Evolutionary conservation across 116 monocot genomes (phyloP), one percentile per base, ranked within the genome.

Genomic region (Iris pallida): DNA sequence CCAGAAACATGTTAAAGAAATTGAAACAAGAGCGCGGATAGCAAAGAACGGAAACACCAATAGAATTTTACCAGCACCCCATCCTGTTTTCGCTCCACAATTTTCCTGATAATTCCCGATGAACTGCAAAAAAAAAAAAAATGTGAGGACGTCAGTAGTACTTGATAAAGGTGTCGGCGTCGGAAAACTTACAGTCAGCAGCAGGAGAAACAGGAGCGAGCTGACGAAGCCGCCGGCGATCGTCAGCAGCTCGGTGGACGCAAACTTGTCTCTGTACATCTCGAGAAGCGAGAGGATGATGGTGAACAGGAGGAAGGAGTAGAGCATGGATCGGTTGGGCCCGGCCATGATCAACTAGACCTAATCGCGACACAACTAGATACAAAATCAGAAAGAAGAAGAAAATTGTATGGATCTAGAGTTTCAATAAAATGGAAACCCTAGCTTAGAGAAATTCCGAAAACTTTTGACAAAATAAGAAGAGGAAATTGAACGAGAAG

Each of bases 21-120:
- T 17, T 16, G 44, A 4, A 17, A 45, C 46, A 16, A 8, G 57
- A 57, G 43, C 43, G 5, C 19, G 9, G 41, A 56, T n/a, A n/a
- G 30, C 0, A 30, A 30, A 30, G 30, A 30, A 30, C 30, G 30
- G 30, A 30, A 30, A 30, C 30, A 30, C 30, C 30, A 30, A 30
- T 30, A 30, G 0, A 30, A 30, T 3, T 77, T 75, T 61, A 96
- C 91, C 96, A 75, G 96, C 86, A 69, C 96, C 89, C 96, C 96
- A 96, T 57, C 96, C 92, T 52, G 96, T 91, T 81, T 58, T 84
- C 48, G 46, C 55, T 46, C 96, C 91, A 79, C 40, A 76, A 20
- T 86, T 79, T 68, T 96, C 96, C 59, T 96, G 96, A 64, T 86
- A 96, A 63, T 91, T 96, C 44, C 92, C 96, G 62, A 96, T 81